Evolutionary conservation across 352 stramenopile genomes (phyloP).

Genomic region (Phytophthora citrophthora): DNA sequence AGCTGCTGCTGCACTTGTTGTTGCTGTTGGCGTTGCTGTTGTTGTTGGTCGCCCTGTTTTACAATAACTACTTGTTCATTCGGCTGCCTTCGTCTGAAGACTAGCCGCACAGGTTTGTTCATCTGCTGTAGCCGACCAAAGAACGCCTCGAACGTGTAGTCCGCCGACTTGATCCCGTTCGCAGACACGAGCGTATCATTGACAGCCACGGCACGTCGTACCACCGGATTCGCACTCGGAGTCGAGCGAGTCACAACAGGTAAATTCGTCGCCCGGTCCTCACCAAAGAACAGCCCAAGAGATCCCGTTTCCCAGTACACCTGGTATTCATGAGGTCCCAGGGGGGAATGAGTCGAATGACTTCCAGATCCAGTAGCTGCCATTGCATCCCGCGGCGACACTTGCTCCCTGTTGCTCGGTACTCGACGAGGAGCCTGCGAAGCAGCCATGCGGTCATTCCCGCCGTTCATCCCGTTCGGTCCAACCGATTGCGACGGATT

Average conservation of each 20-base stretch:
- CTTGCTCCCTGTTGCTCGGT: conserved; percentile 34
- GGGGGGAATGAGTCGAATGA: conserved; percentile 19
- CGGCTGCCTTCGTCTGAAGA: conserved; percentile 60
- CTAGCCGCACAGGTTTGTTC: conserved; percentile 82
- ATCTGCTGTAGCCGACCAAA: conserved; percentile 85
- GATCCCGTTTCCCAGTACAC: conserved; percentile 85
- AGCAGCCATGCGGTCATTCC: conserved; percentile 14
- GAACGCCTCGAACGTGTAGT: conserved; percentile 84
- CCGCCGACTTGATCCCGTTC: conserved; percentile 70
- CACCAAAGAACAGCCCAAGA: conserved; percentile 85
- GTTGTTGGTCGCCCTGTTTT: conserved; percentile 39
- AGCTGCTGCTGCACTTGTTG: conserved; percentile 33
- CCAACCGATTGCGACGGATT: conserved; percentile 17
- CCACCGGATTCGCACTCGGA: conserved; percentile 66
- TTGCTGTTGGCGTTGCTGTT: conserved; percentile 30
- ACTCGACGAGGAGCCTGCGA: conserved; percentile 25
- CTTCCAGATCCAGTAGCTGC: background rate
- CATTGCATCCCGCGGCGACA: conserved; percentile 46
- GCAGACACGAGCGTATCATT: conserved; percentile 84
- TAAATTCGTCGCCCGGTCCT: conserved; percentile 69
- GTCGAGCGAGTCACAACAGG: conserved; percentile 84
- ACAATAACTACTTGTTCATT: conserved; percentile 41
- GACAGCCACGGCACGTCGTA: conserved; percentile 71
- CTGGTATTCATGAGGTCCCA: conserved; percentile 57
- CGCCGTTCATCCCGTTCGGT: conserved; percentile 10